Base-by-base conservation (phyloP, 306 rosid species). In the Comarum palustre region DNA sequence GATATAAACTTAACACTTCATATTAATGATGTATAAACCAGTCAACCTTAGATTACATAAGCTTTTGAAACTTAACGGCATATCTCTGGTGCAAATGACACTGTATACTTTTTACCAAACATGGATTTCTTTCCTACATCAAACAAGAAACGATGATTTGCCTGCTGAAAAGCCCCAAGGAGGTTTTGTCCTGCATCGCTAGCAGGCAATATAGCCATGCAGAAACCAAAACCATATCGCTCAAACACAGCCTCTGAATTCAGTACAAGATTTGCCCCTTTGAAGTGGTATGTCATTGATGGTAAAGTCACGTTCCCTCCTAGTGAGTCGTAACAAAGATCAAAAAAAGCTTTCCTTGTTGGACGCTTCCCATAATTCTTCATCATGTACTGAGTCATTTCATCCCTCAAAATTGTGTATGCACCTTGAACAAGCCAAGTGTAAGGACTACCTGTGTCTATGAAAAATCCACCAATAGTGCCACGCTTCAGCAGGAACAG, bases 11-110 rank as follows among this genome's bases (percentile, higher is more conserved):
- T 42, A 42, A 42, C 46, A 42, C 4, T 42, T 42, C 46, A 42
- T 42, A 11, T 7, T 1, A 8, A 38, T 38, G 42, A 38, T 38
- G 10, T 42, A 10, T 8, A 42, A 42, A 12, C 46, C 46, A 42
- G 46, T 42, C 13, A 42, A 42, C 46, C 46, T 42, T 12, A 17
- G 4, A 8, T 51, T 8, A n/a, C 58, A 51, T 51, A n/a, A 51
- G 6, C 27, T 51, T 51, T 5, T 20, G 27, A 22, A 22, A 55
- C 55, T 68, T 12, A 24, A 7, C 8, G 14, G 24, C 75, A 71
- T 34, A 3, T 36, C 51, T 71, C 66, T 10, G 65, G 50, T 9
- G 27, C 74, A 71, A 71, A 52, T 16, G 65, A 52, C 65, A 71
- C 14, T 11, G 27, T n/a, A 9, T 24, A 9, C 12, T 5, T 24